These are phyloP conservation scores for Paraconiothyrium brasiliense DNA, from an alignment of 2,329 filamentous ascomycete genomes.

Conservation along the genomic window DNA sequence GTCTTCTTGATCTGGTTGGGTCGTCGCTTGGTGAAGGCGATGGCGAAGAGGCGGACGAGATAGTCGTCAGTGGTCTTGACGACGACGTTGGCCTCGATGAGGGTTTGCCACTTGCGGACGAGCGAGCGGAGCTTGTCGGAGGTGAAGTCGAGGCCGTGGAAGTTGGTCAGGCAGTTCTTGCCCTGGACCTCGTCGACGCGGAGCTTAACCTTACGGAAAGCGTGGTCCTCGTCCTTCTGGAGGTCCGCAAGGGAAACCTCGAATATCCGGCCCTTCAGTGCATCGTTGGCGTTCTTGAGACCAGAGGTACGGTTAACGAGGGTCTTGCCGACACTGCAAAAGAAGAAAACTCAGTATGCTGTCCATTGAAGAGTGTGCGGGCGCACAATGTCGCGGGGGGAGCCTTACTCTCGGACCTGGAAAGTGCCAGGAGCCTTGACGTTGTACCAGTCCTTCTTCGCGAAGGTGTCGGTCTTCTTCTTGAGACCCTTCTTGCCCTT, in stretches of 20 bases:
- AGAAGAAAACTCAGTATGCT: slow-evolving; percentile 38
- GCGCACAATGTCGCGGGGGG: slow-evolving; percentile 25
- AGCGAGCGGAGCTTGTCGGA: slow-evolving; percentile 99
- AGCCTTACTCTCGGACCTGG: slow-evolving; percentile 90
- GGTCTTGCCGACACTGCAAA: slow-evolving; percentile 93
- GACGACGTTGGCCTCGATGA: slow-evolving; percentile 99
- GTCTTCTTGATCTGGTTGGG: slow-evolving; percentile 99
- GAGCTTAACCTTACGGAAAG: slow-evolving; percentile 99
- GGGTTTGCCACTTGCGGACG: slow-evolving; percentile 98
- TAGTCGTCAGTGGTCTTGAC: slow-evolving; percentile 99
- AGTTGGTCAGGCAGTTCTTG: slow-evolving; percentile 99
- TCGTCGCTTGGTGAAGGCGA: slow-evolving; percentile 98
- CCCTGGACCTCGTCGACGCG: slow-evolving; percentile 98
- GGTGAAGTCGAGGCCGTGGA: slow-evolving; percentile 99
- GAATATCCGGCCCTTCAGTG: slow-evolving; percentile 97
- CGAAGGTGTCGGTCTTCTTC: slow-evolving; percentile 99
- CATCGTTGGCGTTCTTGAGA: slow-evolving; percentile 99
- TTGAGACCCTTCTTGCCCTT: slow-evolving; percentile 99
- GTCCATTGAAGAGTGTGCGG: slow-evolving; percentile 30
- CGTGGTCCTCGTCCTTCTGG: slow-evolving; percentile 99
- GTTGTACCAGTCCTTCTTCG: slow-evolving; percentile 99
- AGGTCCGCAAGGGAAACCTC: slow-evolving; percentile 99
- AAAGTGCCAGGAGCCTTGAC: slow-evolving; percentile 99
- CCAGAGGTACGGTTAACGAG: slow-evolving; percentile 99
- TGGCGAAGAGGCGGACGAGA: slow-evolving; percentile 98